Evolutionary conservation across 2,329 filamentous ascomycete genomes (phyloP).

Genomic region (Cadophora gregata): DNA sequence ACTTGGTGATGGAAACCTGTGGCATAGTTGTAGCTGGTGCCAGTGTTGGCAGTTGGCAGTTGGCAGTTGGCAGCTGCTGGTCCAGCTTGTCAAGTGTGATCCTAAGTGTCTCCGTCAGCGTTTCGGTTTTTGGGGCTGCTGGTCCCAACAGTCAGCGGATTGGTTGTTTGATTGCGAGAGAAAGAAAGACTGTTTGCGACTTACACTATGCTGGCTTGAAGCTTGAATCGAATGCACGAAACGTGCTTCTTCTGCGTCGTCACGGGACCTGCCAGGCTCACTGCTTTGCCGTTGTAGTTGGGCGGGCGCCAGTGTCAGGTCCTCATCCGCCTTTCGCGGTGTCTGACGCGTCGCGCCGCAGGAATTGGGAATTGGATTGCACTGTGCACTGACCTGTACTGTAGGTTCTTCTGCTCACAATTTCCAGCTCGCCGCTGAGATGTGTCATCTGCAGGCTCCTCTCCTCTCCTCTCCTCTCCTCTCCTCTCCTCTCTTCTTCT

Average conservation of each 20-base stretch:
- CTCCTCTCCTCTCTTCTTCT: neutral
- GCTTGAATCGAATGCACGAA: neutral
- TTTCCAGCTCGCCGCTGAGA: neutral
- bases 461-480: neutral
- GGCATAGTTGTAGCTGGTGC: neutral
- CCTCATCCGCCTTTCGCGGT: neutral
- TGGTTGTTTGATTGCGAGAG: no score
- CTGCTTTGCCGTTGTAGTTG: slow-evolving; percentile 5
- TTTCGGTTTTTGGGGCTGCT: no score
- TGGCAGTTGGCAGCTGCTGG: no score
- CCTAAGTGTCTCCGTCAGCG: no score
- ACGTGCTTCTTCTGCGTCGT: slow-evolving; percentile 16
- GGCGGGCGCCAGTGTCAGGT: no score
- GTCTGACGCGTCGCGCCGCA: slow-evolving; percentile 2
- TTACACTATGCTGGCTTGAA: no score
- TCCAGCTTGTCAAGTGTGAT: no score
- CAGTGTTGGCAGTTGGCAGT: no score
- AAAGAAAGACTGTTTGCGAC: no score
- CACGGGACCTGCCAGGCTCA: slow-evolving; percentile 22
- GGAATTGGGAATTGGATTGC: neutral
- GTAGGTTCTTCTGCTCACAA: neutral
- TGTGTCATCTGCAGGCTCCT: neutral
- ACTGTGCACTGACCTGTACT: neutral
- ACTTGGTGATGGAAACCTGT: neutral
- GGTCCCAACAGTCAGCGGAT: no score